Conservation (phyloP, 345 rosid genomes). For the Ricinus communis region DNA sequence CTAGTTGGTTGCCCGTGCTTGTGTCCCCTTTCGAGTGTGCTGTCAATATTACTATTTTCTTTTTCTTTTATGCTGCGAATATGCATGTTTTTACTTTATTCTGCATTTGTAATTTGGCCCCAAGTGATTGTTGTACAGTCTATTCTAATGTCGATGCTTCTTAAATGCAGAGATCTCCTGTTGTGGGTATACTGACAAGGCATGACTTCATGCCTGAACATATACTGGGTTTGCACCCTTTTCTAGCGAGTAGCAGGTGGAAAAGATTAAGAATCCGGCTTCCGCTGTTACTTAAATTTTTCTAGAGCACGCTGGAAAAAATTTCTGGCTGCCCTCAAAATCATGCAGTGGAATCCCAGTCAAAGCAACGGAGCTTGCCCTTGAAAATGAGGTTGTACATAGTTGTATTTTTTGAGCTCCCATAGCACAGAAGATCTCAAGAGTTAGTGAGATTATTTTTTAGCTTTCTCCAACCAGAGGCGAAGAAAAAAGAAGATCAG, state of each 20-base stretch:
- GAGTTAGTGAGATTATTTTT: not conserved
- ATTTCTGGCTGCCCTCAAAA: not conserved
- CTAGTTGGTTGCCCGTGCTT: not conserved
- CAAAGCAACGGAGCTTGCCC: not conserved
- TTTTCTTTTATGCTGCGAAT: not conserved
- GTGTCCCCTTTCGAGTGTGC: not conserved
- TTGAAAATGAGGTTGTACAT: conserved; percentile 15
- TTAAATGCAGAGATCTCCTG: conserved; percentile 64
- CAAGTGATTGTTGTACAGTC: not conserved
- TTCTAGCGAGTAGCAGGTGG: conserved; percentile 56
- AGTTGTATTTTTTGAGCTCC: conserved; percentile 9
- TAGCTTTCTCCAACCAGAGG: not conserved
- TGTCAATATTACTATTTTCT: not conserved
- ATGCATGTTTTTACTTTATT: not conserved
- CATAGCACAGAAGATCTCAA: not conserved
- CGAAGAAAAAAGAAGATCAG: not conserved
- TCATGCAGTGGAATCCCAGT: conserved; percentile 2
- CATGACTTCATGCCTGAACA: conserved; percentile 97
- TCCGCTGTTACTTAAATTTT: conserved; percentile 28
- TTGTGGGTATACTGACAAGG: conserved; percentile 82
- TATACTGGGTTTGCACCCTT: conserved; percentile 66
- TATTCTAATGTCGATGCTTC: conserved; percentile 2
- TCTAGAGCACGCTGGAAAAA: conserved; percentile 6
- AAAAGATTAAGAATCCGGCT: conserved; percentile 62
- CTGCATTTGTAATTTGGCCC: not conserved